Base-by-base conservation (phyloP, 2,329 filamentous ascomycete genomes). In the Diaporthe aspalathi region DNA sequence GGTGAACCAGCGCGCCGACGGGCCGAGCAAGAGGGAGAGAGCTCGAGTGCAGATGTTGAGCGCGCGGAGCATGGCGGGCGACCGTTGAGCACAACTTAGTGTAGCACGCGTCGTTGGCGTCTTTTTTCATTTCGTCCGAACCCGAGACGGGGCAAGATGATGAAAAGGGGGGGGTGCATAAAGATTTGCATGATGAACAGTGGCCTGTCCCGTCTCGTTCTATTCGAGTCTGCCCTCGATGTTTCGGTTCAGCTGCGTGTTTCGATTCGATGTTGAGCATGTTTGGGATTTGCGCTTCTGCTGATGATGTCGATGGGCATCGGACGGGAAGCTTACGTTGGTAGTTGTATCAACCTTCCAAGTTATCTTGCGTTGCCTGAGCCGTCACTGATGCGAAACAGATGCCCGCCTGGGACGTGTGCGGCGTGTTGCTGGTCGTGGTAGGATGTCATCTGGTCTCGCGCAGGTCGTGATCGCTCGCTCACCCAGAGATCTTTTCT, bases 211-310 rank as follows among this genome's bases (percentile, higher is more conserved):
- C 52, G 68, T 57, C 63, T 57, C 60, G 68, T 67, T 70, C 49
- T 57, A 65, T 50, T 50, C 60, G 45, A 38, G 60, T 65, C 45
- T 50, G 60, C 29, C 50, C 45, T 50, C 45, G 69, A 71, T 67
- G 69, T 71, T 71, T 71, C 69, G 63, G 66, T 67, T 67, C 43
- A 68, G 63, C 63, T 32, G 43, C 69, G 62, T n/a, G 69, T 71
- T 71, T 71, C 52, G 69, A 56, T 71, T 67, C 56, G 29, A 66
- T 53, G 53, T 68, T 54, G 69, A 71, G 69, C 69, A 71, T 43
- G 69, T 71, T 71, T 71, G 69, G 67, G 69, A 66, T 60, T 68
- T 71, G 38, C 69, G 53, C 69, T 50, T 49, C 45, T 65, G 60
- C 60, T 65, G 29, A 65, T 43, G 56, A 65, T 70, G 56, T 70